Evolutionary conservation across 2,329 filamentous ascomycete genomes (phyloP).

Genomic region (Huntiella bhutanensis): DNA sequence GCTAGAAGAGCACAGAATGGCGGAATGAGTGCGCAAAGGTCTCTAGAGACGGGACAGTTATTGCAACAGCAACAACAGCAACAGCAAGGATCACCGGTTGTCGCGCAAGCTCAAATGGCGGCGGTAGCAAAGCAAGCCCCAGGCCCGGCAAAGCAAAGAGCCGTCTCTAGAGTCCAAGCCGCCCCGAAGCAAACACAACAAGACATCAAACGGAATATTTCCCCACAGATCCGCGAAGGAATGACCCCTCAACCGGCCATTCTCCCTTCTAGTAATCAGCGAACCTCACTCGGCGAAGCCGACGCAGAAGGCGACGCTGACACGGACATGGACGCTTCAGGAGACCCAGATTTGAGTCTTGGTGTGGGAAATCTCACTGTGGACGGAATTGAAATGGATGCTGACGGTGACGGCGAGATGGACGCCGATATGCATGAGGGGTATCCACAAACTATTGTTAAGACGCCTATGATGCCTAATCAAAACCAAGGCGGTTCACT

Average conservation of each 20-base stretch:
- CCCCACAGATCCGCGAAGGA: background rate
- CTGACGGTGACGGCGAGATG: slow-evolving; percentile 31
- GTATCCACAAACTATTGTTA: slow-evolving; percentile 17
- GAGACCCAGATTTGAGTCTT: slow-evolving; percentile 16
- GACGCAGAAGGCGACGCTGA: slow-evolving; percentile 22
- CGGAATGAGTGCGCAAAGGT: slow-evolving; percentile 31
- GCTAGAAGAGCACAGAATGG: slow-evolving; percentile 25
- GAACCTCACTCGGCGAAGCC: slow-evolving; percentile 16
- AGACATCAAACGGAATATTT: slow-evolving; percentile 12
- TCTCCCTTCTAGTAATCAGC: slow-evolving; percentile 19
- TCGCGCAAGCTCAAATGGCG: slow-evolving; percentile 14
- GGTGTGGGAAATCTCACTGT: slow-evolving; percentile 5
- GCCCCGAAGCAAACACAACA: slow-evolving; percentile 23
- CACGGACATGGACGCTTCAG: slow-evolving; percentile 17
- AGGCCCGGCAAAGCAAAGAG: slow-evolving; percentile 17
- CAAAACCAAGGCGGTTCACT: slow-evolving; percentile 23
- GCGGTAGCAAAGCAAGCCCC: background rate
- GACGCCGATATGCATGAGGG: slow-evolving; percentile 26
- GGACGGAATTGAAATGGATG: slow-evolving; percentile 15
- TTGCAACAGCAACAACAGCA: slow-evolving; percentile 13
- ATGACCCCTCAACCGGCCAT: background rate
- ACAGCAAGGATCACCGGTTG: slow-evolving; percentile 12
- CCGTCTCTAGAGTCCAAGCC: slow-evolving; percentile 19
- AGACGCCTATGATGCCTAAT: slow-evolving; percentile 13
- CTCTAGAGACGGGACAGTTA: slow-evolving; percentile 23